Base-by-base conservation (phyloP, 495 filamentous ascomycete species). In the Aspergillus campestris region DNA sequence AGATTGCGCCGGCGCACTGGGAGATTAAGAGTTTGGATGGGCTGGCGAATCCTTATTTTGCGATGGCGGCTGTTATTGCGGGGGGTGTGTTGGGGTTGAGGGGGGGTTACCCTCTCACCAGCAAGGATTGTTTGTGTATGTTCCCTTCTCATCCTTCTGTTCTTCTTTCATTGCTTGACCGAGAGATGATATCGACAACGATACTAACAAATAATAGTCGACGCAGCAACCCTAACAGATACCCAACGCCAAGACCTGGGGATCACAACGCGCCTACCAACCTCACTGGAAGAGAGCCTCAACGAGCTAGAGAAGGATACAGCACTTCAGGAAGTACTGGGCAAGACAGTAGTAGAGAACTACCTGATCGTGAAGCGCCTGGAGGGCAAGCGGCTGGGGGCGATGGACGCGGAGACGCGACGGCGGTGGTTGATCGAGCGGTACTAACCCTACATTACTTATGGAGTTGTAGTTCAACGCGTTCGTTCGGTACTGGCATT, bases 21-120 rank as follows among this genome's bases (percentile, higher is more conserved):
- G 70, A 73, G 37, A 47, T 73, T 46, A 70, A 69, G 42, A 55
- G 57, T 0, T 40, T 70, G 1, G 68, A 72, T 34, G 70, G 67
- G 3, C 33, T 67, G 10, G 65, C 66, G 8, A 73, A 73, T 47
- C 62, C 64, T 45, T 73, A 73, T 42, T 38, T 72, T 3, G 68
- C 67, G 7, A 49, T 72, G 46, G 78, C 80, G 9, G 83, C 83
- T 0, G 58, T 94, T 7, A 53, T 94, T 3, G 72, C 73, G 0
- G 80, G 78, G 0, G 89, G 89, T 0, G 65, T 75, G 7, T 41
- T 75, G n/a, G 89, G 87, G 0, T 44, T 88, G 5, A 53, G 60
- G 3, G 63, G 61, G 7, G 55, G 64, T 8, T 59, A 65, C 40
- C 50, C 65, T 28, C 53, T 88, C 33, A 67, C 56, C 0, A 50